Evolutionary conservation across 352 stramenopile genomes (phyloP).

Genomic region (Peronospora belbahrii): DNA sequence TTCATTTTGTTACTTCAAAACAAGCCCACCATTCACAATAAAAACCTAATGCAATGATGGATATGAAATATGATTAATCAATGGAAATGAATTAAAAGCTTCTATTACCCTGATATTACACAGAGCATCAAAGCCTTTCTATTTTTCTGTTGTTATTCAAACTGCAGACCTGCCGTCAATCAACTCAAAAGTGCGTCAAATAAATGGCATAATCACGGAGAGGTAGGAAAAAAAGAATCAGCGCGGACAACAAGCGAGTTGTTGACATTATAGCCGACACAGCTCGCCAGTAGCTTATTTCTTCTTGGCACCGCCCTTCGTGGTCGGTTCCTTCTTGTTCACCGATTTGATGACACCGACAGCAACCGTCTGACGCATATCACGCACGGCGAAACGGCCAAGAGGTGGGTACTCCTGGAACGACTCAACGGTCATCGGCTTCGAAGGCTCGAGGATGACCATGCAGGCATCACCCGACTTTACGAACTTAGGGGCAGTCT

Average conservation of each 20-base stretch:
- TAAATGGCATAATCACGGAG: constrained; percentile 16
- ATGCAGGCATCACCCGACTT: constrained; percentile 95
- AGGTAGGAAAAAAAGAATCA: constrained; percentile 14
- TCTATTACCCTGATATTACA: neutral
- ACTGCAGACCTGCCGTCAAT: constrained; percentile 22
- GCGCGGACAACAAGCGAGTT: constrained; percentile 4
- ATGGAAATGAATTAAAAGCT: neutral
- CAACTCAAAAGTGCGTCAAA: constrained; percentile 21
- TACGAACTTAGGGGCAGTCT: constrained; percentile 90
- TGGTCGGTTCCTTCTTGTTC: constrained; percentile 62
- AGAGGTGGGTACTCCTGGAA: constrained; percentile 96
- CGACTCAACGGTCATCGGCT: constrained; percentile 92
- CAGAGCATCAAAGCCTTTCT: constrained; percentile 28
- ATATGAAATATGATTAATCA: no score
- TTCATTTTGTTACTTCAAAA: constrained; percentile 9
- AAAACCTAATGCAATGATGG: no score
- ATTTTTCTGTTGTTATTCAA: constrained; percentile 42
- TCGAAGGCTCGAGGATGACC: constrained; percentile 90
- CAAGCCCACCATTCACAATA: no score
- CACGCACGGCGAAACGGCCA: constrained; percentile 93
- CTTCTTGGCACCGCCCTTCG: constrained; percentile 36
- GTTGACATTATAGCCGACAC: constrained; percentile 22
- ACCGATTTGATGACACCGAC: constrained; percentile 96
- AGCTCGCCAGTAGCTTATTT: constrained; percentile 28
- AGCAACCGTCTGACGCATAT: constrained; percentile 95